Conservation (phyloP, 2,329 filamentous ascomycete genomes). For the Fusarium longipes region DNA sequence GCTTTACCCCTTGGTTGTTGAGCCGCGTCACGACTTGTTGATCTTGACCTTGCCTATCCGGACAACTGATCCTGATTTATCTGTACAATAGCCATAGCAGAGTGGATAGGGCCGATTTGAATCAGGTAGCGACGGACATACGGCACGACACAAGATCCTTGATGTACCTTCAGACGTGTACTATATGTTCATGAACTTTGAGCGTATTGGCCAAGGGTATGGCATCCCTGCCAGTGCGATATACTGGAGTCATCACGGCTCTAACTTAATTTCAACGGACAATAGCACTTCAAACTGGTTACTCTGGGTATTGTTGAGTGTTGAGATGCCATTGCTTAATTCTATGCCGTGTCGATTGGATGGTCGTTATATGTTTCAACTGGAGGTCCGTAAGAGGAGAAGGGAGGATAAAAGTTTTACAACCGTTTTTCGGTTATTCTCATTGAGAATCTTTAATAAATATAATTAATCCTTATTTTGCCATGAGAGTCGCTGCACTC, state of each 20-base stretch:
- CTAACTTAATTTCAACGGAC: neutral
- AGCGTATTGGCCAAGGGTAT: neutral
- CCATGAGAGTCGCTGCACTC: neutral
- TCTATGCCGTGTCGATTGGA: neutral
- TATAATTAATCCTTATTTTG: neutral
- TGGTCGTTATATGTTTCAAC: neutral
- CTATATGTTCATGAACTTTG: neutral
- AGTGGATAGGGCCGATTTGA: neutral
- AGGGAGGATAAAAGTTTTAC: neutral
- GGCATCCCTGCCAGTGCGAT: neutral
- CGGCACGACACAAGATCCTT: neutral
- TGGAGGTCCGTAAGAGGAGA: neutral
- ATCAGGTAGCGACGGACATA: neutral
- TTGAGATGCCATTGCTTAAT: neutral
- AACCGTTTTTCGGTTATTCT: neutral
- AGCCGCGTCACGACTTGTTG: neutral
- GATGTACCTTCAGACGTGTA: neutral
- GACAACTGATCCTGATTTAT: constrained; percentile 33
- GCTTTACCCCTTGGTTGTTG: neutral
- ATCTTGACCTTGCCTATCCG: neutral
- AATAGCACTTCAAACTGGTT: neutral
- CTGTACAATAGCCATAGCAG: neutral
- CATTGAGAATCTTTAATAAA: neutral
- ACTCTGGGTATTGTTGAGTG: neutral
- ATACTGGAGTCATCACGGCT: neutral